phyloP scores from a whole-genome alignment of 768 basidiomycete genomes.

The Boletus patriciae region DNA sequence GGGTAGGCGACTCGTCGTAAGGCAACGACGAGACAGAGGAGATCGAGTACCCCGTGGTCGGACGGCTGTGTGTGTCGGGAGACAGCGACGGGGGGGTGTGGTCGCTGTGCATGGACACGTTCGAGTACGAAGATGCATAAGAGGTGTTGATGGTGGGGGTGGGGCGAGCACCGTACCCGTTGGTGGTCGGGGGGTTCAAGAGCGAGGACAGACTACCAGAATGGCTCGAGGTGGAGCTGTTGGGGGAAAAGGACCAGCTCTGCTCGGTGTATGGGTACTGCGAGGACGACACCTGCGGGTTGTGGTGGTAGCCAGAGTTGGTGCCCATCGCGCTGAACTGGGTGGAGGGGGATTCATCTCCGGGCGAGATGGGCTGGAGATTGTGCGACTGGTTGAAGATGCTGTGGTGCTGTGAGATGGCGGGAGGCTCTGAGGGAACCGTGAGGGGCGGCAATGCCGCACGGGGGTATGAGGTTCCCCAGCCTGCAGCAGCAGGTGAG shows the following conservation, averaged over 20 bases:
- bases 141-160: conserved; percentile 72
- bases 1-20: conserved; percentile 56
- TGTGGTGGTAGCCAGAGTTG: conserved; percentile 34
- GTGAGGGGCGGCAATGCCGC: conserved; percentile 77
- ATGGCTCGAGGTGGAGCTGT: conserved; percentile 58
- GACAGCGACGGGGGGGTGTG: conserved; percentile 72
- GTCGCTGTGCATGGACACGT: conserved; percentile 64
- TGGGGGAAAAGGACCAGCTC: conserved; percentile 51
- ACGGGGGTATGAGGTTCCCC: conserved; percentile 61
- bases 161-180: conserved; percentile 49
- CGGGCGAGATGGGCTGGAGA: conserved; percentile 66
- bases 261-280: conserved; percentile 67
- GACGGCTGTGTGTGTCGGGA: conserved; percentile 70
- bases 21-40: conserved; percentile 76
- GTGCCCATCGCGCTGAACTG: conserved; percentile 44
- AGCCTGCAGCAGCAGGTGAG: conserved; percentile 55
- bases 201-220: conserved; percentile 76
- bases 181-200: conserved; percentile 61
- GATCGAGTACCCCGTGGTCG: conserved; percentile 83
- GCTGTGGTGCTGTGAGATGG: conserved; percentile 54
- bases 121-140: conserved; percentile 65
- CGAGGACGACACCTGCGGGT: conserved; percentile 43
- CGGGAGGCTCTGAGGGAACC: conserved; percentile 73
- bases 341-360: conserved; percentile 64
- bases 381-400: conserved; percentile 60